These are phyloP conservation scores for Claviceps arundinis DNA, from an alignment of 2,329 filamentous ascomycete genomes.

Conservation along the genomic window DNA sequence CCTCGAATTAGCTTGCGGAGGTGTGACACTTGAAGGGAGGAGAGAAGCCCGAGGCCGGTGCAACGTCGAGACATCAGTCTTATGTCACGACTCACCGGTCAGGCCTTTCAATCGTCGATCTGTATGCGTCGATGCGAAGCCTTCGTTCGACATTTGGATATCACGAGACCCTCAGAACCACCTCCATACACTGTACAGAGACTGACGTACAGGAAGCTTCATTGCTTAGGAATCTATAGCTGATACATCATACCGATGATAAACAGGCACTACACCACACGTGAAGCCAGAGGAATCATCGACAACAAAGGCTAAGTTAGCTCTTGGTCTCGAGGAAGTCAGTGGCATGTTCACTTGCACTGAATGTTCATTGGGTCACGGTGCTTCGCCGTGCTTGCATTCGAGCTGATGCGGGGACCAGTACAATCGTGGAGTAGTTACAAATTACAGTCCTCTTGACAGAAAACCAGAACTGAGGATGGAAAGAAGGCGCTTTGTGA, in stretches of 20 bases:
- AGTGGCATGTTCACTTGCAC: not conserved
- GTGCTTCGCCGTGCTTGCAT: not conserved
- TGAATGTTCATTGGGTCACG: not conserved
- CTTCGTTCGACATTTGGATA: not conserved
- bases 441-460: not conserved
- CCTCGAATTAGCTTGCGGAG: not conserved
- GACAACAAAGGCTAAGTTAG: not conserved
- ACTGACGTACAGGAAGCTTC: not conserved
- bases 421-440: not conserved
- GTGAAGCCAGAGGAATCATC: too few species aligned
- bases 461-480: not conserved
- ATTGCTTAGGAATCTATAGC: too few species aligned
- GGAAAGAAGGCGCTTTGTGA: not conserved
- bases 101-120: not conserved
- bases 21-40: not conserved
- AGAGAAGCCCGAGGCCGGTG: not conserved
- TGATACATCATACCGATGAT: too few species aligned
- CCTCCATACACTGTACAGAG: not conserved
- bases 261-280: too few species aligned
- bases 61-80: not conserved
- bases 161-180: not conserved
- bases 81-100: not conserved
- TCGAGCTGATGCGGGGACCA: not conserved
- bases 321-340: not conserved
- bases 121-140: not conserved